Base-by-base conservation (phyloP, 2,329 filamentous ascomycete species). In the Alternaria consortialis region DNA sequence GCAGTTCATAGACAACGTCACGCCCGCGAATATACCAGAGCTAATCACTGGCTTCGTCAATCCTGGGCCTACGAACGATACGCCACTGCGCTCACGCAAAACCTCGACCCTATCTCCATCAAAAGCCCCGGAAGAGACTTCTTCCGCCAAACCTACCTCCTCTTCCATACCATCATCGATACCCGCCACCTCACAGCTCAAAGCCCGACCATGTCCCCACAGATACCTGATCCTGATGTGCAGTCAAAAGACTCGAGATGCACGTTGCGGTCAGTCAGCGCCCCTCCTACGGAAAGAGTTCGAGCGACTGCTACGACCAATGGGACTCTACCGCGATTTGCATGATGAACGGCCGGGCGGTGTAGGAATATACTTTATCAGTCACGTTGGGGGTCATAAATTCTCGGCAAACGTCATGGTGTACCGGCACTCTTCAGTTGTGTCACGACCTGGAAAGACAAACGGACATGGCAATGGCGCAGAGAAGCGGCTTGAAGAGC, bases 311-410 rank as follows among this genome's bases (percentile, higher is more conserved):
- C 85, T 98, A 36, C 89, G 93, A 0, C 91, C 92, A 1, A 83
- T 97, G 12, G 94, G 93, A 0, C 81, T 99, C 20, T 94, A 91
- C 78, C 89, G 95, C 31, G 94, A 98, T 75, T 81, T 95, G 47
- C 88, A 96, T 74, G 95, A 99, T 77, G 89, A 93, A 77, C 83
- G 95, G 59, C 93, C 94, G 0, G 94, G 94, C 11, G 95, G 95
- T 12, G 94, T 97, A 6, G 94, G 93, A 0, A 92, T 99, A 66
- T 97, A 97, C 81, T 98, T 97, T 76, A 96, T 98, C 74, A 94
- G 89, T 68, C 95, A 99, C 75, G 93, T 97, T 3, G 95, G 95
- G 29, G 95, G 95, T 0, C 95, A 99, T 83, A 97, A 97, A 82
- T 98, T 97, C 81, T 89, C 90, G 47, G 95, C 95, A 29, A 99